Conservation (phyloP, 2,329 filamentous ascomycete species). For the Teratosphaeria zuluensis region DNA sequence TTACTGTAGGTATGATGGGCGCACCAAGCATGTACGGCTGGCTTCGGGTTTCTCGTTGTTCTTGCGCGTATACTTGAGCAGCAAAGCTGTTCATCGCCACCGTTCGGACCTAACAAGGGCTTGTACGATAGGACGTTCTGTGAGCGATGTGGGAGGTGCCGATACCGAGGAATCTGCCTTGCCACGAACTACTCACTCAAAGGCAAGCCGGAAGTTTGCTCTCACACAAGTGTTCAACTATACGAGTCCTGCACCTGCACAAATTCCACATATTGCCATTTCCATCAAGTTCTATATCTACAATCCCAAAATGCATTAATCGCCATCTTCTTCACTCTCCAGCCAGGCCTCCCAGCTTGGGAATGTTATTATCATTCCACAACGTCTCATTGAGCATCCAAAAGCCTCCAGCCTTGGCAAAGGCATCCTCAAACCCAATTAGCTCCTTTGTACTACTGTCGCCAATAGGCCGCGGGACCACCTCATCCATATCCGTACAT, state of each 20-base stretch:
- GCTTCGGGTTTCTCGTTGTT: too few species aligned
- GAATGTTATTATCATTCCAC: background rate
- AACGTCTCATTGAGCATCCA: slow-evolving; percentile 14
- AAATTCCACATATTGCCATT: background rate
- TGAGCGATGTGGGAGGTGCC: too few species aligned
- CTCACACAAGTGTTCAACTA: too few species aligned
- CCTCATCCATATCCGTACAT: slow-evolving; percentile 16
- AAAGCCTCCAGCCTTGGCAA: slow-evolving; percentile 18
- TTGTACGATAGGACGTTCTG: too few species aligned
- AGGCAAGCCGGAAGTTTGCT: too few species aligned
- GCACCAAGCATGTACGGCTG: too few species aligned
- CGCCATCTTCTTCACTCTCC: background rate
- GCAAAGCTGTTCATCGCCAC: too few species aligned
- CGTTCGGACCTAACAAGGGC: too few species aligned
- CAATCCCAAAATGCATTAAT: background rate
- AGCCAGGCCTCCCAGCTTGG: background rate
- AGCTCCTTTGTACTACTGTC: slow-evolving; percentile 10
- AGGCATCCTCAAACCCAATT: slow-evolving; percentile 12
- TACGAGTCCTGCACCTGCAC: background rate
- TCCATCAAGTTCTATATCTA: background rate
- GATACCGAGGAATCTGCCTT: too few species aligned
- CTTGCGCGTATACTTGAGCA: too few species aligned
- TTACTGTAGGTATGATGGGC: too few species aligned
- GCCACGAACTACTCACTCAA: too few species aligned
- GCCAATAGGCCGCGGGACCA: slow-evolving; percentile 13